A percentile compares a stretch with the other conserved stretches of the same genome.
Evolutionary conservation across 352 stramenopile genomes (phyloP).

Genomic region (Globisporangium nagaii): DNA sequence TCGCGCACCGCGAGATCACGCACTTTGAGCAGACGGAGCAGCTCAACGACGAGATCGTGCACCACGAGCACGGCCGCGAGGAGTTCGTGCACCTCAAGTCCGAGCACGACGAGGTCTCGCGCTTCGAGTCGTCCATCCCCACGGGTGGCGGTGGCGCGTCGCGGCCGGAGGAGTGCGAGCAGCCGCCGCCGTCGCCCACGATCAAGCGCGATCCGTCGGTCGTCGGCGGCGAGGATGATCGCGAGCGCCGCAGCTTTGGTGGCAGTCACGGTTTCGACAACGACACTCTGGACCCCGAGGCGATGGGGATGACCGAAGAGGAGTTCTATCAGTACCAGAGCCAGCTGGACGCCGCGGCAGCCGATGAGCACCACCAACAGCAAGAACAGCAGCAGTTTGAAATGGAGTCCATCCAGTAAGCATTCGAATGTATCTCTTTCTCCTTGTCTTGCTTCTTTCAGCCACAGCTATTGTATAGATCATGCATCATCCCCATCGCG

Average conservation of each 20-base stretch:
- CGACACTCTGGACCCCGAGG: neutral
- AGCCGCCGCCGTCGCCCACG: constrained; percentile 61
- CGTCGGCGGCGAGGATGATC: neutral
- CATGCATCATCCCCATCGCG: neutral
- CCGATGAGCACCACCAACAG: constrained; percentile 2
- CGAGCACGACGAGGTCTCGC: constrained; percentile 76
- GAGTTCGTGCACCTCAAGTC: constrained; percentile 85
- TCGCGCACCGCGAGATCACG: constrained; percentile 81
- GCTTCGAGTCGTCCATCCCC: constrained; percentile 74
- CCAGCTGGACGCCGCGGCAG: constrained; percentile 7
- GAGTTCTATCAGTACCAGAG: constrained; percentile 1
- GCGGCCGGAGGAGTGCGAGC: constrained; percentile 64
- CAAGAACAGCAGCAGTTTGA: constrained; percentile 5
- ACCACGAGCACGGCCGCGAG: constrained; percentile 70
- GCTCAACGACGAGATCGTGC: constrained; percentile 78
- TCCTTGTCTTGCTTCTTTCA: neutral
- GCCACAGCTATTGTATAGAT: neutral
- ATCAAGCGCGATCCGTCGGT: constrained; percentile 73
- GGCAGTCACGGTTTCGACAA: neutral
- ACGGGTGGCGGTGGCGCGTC: constrained; percentile 5
- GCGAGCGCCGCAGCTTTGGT: neutral
- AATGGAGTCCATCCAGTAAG: constrained; percentile 12
- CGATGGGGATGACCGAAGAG: constrained; percentile 4
- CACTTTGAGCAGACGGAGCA: constrained; percentile 82
- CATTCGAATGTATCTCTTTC: neutral